Evolutionary conservation across 768 basidiomycete species (phyloP), one percentile per base, ranked within the genome.

Genomic region (Leucocoprinus birnbaumii): DNA sequence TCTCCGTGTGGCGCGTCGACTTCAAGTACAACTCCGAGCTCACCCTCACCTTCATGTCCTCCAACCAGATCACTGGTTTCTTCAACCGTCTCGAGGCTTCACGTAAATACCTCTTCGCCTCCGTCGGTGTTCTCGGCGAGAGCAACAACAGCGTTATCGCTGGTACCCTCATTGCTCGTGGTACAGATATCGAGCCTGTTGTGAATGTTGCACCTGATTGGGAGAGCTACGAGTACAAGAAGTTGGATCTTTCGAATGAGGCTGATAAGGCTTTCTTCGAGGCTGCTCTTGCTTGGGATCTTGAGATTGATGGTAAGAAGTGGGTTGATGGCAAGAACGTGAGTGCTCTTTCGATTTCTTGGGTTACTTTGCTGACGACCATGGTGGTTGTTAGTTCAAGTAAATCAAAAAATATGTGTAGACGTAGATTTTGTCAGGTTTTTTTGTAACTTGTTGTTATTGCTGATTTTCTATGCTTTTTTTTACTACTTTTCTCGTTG

Each of bases 1-100:
- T 85, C 85, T 95, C 93, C 59, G 71, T 85, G 67, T 95, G 91
- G 90, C 82, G 90, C 55, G 85, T 94, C 53, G 91, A 93, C 77
- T 99, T 91, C 87, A 97, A 96, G 78, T 98, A 96, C 85, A 91
- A 91, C 74, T 78, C 86, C 19, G 95, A 97, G 72, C 85, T 98
- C 59, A 94, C 94, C 19, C 84, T 86, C 71, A 82, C 82, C 50
- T 98, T 92, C 83, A 98, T 93, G 94, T 94, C 92, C 57, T 82
- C 85, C 58, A 98, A 98, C 81, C 91, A 89, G 72, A 84, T 97
- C 65, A 84, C 84, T 56, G 96, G 96, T 16, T 94, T 96, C 86
- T 98, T 95, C 84, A 91, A 95, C 82, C 92, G 97, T 55, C 85
- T 99, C 8, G 97, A 98, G 76, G 97, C 85, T 9, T 94, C 94